Evolutionary conservation across 2,329 filamentous ascomycete genomes (phyloP).

Genomic region (Ceratocystis papillata): DNA sequence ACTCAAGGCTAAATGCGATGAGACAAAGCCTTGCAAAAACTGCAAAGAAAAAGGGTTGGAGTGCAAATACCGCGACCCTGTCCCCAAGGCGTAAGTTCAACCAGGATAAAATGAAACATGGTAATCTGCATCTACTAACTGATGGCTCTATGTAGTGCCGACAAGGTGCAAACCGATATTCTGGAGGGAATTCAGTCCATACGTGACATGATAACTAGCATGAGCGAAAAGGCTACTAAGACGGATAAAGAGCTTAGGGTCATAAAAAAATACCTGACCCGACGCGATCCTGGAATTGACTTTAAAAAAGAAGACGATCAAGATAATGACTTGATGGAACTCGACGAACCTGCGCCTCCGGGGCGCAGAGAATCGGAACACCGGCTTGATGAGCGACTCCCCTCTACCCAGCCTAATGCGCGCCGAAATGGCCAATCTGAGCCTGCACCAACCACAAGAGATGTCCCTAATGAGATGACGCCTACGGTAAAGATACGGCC

Average conservation of each 20-base stretch:
- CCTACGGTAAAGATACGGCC: slow-evolving; percentile 1
- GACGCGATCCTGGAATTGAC: slow-evolving; percentile 14
- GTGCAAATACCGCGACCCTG: slow-evolving; percentile 83
- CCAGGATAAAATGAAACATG: background rate
- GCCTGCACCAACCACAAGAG: background rate
- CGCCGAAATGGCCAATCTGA: background rate
- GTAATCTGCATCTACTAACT: background rate
- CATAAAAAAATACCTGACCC: slow-evolving; percentile 25
- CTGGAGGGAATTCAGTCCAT: slow-evolving; percentile 43
- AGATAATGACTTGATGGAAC: background rate
- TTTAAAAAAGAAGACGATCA: slow-evolving; percentile 22
- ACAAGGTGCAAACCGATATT: slow-evolving; percentile 51
- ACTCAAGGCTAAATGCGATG: slow-evolving; percentile 85
- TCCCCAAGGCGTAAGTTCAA: slow-evolving; percentile 68
- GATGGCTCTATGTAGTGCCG: slow-evolving; percentile 35
- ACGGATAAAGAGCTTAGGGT: slow-evolving; percentile 17
- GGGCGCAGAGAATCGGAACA: background rate
- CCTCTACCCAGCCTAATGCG: background rate
- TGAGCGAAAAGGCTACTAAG: slow-evolving; percentile 1
- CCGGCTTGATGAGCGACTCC: background rate
- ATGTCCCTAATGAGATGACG: slow-evolving; percentile 16
- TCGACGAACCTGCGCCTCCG: background rate
- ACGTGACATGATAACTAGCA: slow-evolving; percentile 27
- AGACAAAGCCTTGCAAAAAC: slow-evolving; percentile 70
- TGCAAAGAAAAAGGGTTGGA: slow-evolving; percentile 77